These are phyloP conservation scores for Cladosporium colombiae DNA, from an alignment of 2,329 filamentous ascomycete species.

Conservation along the genomic window DNA sequence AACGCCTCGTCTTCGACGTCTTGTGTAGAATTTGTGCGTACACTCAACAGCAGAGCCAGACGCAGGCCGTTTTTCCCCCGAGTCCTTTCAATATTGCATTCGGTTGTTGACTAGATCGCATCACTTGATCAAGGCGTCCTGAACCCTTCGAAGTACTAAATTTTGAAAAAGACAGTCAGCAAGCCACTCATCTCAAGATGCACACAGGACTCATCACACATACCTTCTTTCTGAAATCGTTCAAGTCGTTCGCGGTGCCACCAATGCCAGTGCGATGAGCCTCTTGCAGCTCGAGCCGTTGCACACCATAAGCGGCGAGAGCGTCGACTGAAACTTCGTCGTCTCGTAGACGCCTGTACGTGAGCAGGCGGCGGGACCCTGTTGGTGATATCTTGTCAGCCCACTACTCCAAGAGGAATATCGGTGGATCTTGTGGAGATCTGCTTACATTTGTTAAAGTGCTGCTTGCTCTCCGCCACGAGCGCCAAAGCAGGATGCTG, in stretches of 20 bases:
- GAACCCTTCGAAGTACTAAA: conserved; percentile 41
- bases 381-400: background rate
- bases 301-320: conserved; percentile 31
- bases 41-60: background rate
- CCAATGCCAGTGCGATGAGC: conserved; percentile 43
- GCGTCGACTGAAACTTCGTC: conserved; percentile 46
- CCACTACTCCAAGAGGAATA: background rate
- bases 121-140: conserved; percentile 20
- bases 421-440: background rate
- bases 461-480: conserved; percentile 76
- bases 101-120: background rate
- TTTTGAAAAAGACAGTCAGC: background rate
- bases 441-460: conserved; percentile 81
- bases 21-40: background rate
- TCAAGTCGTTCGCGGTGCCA: conserved; percentile 64
- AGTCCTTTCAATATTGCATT: background rate
- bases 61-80: no score
- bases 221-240: conserved; percentile 62
- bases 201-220: background rate
- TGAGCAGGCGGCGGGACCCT: conserved; percentile 89
- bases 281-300: conserved; percentile 26
- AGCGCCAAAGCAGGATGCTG: conserved; percentile 73
- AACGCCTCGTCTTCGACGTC: background rate
- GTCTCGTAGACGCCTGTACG: conserved; percentile 73
- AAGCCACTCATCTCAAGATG: background rate